Conservation (phyloP, 2,329 filamentous ascomycete species). For the Chaetomium strumarium region DNA sequence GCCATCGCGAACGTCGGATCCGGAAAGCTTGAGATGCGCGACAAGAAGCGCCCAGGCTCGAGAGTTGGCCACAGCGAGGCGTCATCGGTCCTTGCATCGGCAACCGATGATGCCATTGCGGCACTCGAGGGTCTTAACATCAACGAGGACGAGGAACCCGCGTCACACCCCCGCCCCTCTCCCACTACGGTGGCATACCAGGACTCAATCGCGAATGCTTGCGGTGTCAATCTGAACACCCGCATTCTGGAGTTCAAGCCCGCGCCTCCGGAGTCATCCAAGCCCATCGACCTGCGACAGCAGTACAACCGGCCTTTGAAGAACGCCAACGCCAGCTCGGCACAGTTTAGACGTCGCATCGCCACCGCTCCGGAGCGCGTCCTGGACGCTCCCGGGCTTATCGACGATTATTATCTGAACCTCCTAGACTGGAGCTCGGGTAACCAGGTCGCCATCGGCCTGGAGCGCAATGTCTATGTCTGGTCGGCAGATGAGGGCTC, state of each 20-base stretch:
- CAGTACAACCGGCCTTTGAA: conserved; percentile 98
- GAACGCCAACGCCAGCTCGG: conserved; percentile 63
- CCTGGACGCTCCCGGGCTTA: conserved; percentile 87
- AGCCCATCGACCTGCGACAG: conserved; percentile 92
- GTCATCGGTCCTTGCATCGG: conserved; percentile 70
- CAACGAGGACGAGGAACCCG: conserved; percentile 63
- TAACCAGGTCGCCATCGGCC: conserved; percentile 95
- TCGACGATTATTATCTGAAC: conserved; percentile 99
- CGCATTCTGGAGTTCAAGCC: conserved; percentile 98
- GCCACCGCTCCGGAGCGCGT: conserved; percentile 94
- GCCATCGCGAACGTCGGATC: conserved; percentile 76
- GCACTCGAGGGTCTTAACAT: conserved; percentile 76
- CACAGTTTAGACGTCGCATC: conserved; percentile 86
- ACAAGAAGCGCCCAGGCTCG: conserved; percentile 64
- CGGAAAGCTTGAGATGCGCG: conserved; percentile 69
- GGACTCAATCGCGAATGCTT: conserved; percentile 82
- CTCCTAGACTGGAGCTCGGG: conserved; percentile 95
- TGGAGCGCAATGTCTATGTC: conserved; percentile 95
- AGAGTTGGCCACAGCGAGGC: conserved; percentile 66
- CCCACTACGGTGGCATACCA: conserved; percentile 89
- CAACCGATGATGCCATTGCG: conserved; percentile 72
- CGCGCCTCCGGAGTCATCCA: conserved; percentile 93
- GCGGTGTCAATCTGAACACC: conserved; percentile 87
- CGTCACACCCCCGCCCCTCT: conserved; percentile 68
- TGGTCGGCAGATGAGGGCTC: conserved; percentile 95